Conservation (phyloP, 2,329 filamentous ascomycete genomes). For the Talaromyces marneffei region DNA sequence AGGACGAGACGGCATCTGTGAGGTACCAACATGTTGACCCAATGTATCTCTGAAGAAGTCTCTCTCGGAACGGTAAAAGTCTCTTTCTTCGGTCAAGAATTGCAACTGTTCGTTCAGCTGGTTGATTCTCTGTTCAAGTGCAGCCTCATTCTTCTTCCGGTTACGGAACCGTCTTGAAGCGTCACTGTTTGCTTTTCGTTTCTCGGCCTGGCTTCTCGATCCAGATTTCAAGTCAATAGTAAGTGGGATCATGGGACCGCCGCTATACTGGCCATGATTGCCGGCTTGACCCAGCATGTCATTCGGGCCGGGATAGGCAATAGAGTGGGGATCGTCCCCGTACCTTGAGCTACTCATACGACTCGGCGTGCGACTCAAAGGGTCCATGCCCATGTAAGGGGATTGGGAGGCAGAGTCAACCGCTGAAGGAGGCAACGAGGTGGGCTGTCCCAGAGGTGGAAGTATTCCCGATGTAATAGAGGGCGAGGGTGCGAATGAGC, state of each 20-base stretch:
- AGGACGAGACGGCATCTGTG: constrained; percentile 27
- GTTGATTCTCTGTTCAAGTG: constrained; percentile 34
- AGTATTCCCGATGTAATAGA: constrained; percentile 20
- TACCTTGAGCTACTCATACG: constrained; percentile 20
- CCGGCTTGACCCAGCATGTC: background rate
- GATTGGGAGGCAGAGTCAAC: constrained; percentile 15
- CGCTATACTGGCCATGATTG: background rate
- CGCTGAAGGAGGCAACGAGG: constrained; percentile 4
- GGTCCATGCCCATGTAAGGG: constrained; percentile 24
- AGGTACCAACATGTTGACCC: constrained; percentile 22
- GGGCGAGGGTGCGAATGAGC: constrained; percentile 28
- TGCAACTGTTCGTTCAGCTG: constrained; percentile 33
- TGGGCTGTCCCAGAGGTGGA: constrained; percentile 18
- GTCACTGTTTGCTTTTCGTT: constrained; percentile 39
- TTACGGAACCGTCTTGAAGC: constrained; percentile 39
- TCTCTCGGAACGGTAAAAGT: constrained; percentile 37
- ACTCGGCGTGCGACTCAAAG: constrained; percentile 22
- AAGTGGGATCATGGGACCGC: constrained; percentile 31
- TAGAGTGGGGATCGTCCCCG: constrained; percentile 17
- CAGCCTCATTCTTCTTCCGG: constrained; percentile 37
- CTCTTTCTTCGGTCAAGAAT: constrained; percentile 28
- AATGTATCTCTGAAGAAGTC: constrained; percentile 36
- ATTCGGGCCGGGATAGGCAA: constrained; percentile 14
- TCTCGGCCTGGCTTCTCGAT: constrained; percentile 37
- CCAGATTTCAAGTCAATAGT: constrained; percentile 38